These are phyloP conservation scores for Chlamydomonas applanata DNA, from an alignment of 139 green algal species.

Conservation along the genomic window DNA sequence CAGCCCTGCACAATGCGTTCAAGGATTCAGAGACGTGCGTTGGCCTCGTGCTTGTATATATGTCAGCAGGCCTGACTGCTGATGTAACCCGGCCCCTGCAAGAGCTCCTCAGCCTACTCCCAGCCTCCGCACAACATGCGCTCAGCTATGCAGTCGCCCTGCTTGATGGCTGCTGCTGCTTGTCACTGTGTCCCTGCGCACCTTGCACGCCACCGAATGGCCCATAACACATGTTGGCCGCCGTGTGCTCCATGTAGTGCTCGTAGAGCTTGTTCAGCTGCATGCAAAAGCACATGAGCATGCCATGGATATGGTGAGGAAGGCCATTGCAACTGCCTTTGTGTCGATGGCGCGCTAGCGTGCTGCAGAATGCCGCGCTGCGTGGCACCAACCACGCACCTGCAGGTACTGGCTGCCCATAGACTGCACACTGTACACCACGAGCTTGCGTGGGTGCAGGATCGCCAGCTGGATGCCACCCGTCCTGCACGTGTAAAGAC, in stretches of 20 bases:
- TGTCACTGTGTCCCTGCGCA: slow-evolving; percentile 8
- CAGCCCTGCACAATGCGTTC: slow-evolving; percentile 18
- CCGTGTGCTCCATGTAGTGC: slow-evolving; percentile 63
- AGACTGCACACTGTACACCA: slow-evolving; percentile 43
- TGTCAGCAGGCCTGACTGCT: not conserved
- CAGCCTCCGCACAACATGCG: not conserved
- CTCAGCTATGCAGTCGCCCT: too few species aligned
- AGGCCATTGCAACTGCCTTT: too few species aligned
- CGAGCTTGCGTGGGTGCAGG: slow-evolving; percentile 59
- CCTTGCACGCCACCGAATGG: slow-evolving; percentile 43
- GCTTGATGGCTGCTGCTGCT: not conserved
- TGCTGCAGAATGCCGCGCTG: too few species aligned
- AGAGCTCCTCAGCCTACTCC: not conserved
- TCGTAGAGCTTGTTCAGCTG: slow-evolving; percentile 54
- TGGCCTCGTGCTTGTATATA: not conserved
- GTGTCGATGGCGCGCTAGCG: too few species aligned
- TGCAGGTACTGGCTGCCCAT: slow-evolving; percentile 11
- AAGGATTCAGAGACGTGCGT: not conserved
- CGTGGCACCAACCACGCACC: not conserved
- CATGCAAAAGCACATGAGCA: slow-evolving; percentile 16
- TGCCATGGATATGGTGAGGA: too few species aligned
- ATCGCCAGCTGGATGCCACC: slow-evolving; percentile 50
- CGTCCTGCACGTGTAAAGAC: slow-evolving; percentile 9
- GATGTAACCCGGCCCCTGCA: not conserved
- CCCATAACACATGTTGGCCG: slow-evolving; percentile 57